Conservation (phyloP, 345 rosid species). For the Eucalyptus tenuipes region DNA sequence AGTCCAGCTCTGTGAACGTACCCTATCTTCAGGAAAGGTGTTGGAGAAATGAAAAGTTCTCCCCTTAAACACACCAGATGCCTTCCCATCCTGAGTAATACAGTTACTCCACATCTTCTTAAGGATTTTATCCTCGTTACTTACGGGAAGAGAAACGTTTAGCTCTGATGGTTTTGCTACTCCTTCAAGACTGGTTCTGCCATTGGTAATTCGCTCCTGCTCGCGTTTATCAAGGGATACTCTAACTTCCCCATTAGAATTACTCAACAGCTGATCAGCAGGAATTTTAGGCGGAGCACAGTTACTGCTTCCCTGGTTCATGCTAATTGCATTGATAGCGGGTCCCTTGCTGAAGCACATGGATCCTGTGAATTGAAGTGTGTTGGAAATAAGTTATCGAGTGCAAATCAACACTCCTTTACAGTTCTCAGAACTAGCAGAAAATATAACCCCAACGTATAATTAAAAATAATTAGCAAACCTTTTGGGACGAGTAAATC, state of each 20-base stretch:
- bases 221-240: slow-evolving; percentile 20
- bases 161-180: slow-evolving; percentile 16
- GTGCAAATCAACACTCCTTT: neutral
- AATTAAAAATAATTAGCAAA: slow-evolving; percentile 1
- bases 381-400: neutral
- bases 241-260: slow-evolving; percentile 15
- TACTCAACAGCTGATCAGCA: slow-evolving; percentile 10
- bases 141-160: slow-evolving; percentile 6
- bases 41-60: slow-evolving; percentile 64
- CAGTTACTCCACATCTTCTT: slow-evolving; percentile 20
- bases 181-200: slow-evolving; percentile 6
- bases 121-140: slow-evolving; percentile 14
- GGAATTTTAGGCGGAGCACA: slow-evolving; percentile 2
- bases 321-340: slow-evolving; percentile 7
- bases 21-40: slow-evolving; percentile 79
- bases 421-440: neutral
- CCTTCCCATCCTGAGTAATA: slow-evolving; percentile 16
- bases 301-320: slow-evolving; percentile 22
- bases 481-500: slow-evolving; percentile 82
- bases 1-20: slow-evolving; percentile 17
- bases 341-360: slow-evolving; percentile 33
- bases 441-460: neutral
- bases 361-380: slow-evolving; percentile 22
- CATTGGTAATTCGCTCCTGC: slow-evolving; percentile 13
- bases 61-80: slow-evolving; percentile 48